Percentiles rank a stretch among this genome's conserved stretches.
phyloP scores from a whole-genome alignment of 805 yeast genomes.

The Kuraishia molischiana region DNA sequence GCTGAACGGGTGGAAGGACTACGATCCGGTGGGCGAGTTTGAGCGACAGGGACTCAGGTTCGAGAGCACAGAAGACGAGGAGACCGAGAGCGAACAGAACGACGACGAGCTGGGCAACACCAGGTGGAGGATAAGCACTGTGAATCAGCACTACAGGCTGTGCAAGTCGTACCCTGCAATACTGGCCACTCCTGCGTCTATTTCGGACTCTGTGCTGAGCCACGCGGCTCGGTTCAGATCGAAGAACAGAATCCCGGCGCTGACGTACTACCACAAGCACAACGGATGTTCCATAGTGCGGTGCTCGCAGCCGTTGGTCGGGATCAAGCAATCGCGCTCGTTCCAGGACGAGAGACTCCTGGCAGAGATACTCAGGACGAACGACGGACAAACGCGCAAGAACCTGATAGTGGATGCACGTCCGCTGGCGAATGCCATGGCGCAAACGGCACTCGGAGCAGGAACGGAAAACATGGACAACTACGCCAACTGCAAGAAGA shows the following conservation, averaged over 20 bases:
- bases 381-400: constrained; percentile 20
- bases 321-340: constrained; percentile 78
- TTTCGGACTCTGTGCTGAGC: constrained; percentile 72
- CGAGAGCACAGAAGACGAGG: constrained; percentile 4
- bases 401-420: constrained; percentile 76
- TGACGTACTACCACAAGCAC: constrained; percentile 62
- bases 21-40: constrained; percentile 55
- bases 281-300: constrained; percentile 77
- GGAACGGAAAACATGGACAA: constrained; percentile 92
- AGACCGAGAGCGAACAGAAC: constrained; percentile 5
- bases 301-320: constrained; percentile 90
- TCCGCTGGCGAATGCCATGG: constrained; percentile 91
- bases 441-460: constrained; percentile 96
- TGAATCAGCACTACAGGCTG: constrained; percentile 57
- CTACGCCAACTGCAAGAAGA: constrained; percentile 59
- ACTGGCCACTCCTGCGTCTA: constrained; percentile 61
- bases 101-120: constrained; percentile 7
- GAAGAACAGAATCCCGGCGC: constrained; percentile 72
- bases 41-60: constrained; percentile 51
- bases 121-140: constrained; percentile 61
- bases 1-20: constrained; percentile 66
- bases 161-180: constrained; percentile 68
- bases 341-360: constrained; percentile 85
- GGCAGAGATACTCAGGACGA: constrained; percentile 60
- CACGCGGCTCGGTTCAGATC: constrained; percentile 86